A percentile compares a stretch with the other conserved stretches of the same genome.
Conservation (phyloP, 2,329 filamentous ascomycete genomes). For the Alternaria arborescens region DNA sequence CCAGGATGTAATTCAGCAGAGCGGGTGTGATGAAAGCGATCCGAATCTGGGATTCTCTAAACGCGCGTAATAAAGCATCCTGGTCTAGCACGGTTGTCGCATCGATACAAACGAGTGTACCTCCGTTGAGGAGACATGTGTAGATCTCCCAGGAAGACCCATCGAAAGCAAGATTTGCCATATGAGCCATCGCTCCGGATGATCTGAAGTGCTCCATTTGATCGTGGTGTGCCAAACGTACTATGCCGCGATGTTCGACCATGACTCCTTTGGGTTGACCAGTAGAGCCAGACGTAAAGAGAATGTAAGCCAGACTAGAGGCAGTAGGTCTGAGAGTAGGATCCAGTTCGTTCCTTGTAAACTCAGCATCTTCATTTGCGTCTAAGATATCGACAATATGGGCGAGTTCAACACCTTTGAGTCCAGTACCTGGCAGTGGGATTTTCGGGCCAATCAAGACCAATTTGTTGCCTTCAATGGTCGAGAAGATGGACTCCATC, state of each 20-base stretch:
- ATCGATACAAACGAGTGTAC: slow-evolving; percentile 53
- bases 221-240: slow-evolving; percentile 22
- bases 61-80: neutral
- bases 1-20: neutral
- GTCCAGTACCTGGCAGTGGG: neutral
- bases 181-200: slow-evolving; percentile 52
- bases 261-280: slow-evolving; percentile 65
- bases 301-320: slow-evolving; percentile 62
- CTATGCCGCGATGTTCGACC: slow-evolving; percentile 67
- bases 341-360: no score
- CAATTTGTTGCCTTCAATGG: slow-evolving; percentile 56
- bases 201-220: slow-evolving; percentile 22
- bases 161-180: slow-evolving; percentile 7
- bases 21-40: slow-evolving; percentile 4
- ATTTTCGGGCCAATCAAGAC: slow-evolving; percentile 39
- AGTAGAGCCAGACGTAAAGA: slow-evolving; percentile 60
- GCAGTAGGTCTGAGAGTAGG: no score
- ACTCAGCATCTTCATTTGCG: no score
- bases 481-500: slow-evolving; percentile 42
- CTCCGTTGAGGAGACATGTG: slow-evolving; percentile 63
- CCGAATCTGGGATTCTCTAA: neutral
- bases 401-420: neutral
- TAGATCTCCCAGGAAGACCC: slow-evolving; percentile 63
- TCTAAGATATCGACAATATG: neutral
- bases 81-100: neutral